Percentiles rank a stretch among this genome's conserved stretches.
Evolutionary conservation across 148 eudicot species (phyloP).

Genomic region (Dysphania ambrosioides): DNA sequence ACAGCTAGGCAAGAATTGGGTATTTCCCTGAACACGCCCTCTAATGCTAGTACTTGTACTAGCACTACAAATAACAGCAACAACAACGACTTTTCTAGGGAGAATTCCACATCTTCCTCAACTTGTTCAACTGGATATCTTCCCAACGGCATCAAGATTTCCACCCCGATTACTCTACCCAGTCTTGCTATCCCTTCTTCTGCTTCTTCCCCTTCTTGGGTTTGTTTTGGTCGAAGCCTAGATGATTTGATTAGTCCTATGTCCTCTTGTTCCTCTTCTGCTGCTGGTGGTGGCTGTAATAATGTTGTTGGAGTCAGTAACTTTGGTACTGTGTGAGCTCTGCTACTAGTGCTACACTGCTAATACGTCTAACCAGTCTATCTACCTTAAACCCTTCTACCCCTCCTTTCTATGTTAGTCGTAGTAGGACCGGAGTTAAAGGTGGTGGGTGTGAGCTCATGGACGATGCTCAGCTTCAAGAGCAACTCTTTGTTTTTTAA

Average conservation of each 20-base stretch:
- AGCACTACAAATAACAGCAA: not conserved
- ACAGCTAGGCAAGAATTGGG: slow-evolving; percentile 68
- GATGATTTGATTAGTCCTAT: slow-evolving; percentile 43
- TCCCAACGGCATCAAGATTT: slow-evolving; percentile 41
- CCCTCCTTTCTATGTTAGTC: slow-evolving; percentile 43
- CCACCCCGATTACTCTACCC: slow-evolving; percentile 54
- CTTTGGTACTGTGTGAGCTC: no score
- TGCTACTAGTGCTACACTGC: no score
- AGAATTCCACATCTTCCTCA: slow-evolving; percentile 32
- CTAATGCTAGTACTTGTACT: slow-evolving; percentile 25
- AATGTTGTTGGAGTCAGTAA: no score
- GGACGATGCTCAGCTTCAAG: slow-evolving; percentile 72
- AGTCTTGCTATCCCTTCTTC: slow-evolving; percentile 36
- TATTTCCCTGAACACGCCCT: slow-evolving; percentile 42
- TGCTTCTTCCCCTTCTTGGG: slow-evolving; percentile 39
- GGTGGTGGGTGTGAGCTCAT: slow-evolving; percentile 33
- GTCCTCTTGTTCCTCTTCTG: not conserved
- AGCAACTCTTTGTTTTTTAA: slow-evolving; percentile 60
- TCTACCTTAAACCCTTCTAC: slow-evolving; percentile 47
- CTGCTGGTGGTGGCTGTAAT: no score
- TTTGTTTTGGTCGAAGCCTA: slow-evolving; percentile 23
- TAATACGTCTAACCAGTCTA: no score
- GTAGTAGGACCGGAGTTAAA: not conserved
- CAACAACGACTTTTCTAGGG: slow-evolving; percentile 26
- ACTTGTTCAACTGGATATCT: slow-evolving; percentile 35